phyloP scores from a whole-genome alignment of 1,139 yeast genomes.

The Insectozyma bohioensis region DNA sequence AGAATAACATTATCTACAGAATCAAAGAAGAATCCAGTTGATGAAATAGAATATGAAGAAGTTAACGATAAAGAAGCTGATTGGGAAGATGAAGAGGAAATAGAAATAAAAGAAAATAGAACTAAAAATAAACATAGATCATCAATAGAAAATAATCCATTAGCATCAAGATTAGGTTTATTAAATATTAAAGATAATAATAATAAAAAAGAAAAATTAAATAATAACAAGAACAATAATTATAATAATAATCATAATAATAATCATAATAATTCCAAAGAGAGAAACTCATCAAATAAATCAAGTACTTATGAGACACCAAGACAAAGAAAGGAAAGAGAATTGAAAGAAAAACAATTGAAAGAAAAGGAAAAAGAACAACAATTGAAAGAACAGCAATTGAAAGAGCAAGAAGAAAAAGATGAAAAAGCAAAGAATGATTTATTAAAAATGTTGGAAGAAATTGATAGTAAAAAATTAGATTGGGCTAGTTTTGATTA shows the following conservation, averaged over 20 bases:
- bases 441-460: conserved; percentile 30
- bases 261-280: conserved; percentile 12
- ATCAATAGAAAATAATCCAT: conserved; percentile 17
- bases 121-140: not conserved
- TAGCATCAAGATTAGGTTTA: conserved; percentile 23
- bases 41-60: not conserved
- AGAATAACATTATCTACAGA: conserved; percentile 15
- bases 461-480: conserved; percentile 27
- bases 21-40: conserved; percentile 1
- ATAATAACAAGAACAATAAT: no score
- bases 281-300: not conserved
- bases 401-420: conserved; percentile 18
- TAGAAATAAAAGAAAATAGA: conserved; percentile 1
- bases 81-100: conserved; percentile 6
- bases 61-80: conserved; percentile 2
- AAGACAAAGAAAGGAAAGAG: conserved; percentile 12
- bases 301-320: conserved; percentile 1
- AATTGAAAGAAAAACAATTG: conserved; percentile 13
- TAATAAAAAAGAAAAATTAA: not conserved
- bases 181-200: conserved; percentile 7
- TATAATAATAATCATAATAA: conserved; percentile 13
- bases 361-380: conserved; percentile 14
- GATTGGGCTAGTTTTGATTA: conserved; percentile 34
- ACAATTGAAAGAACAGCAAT: conserved; percentile 11
- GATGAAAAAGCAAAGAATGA: conserved; percentile 28